Evolutionary conservation across 352 stramenopile species (phyloP).

Genomic region (Phytophthora crassamura): DNA sequence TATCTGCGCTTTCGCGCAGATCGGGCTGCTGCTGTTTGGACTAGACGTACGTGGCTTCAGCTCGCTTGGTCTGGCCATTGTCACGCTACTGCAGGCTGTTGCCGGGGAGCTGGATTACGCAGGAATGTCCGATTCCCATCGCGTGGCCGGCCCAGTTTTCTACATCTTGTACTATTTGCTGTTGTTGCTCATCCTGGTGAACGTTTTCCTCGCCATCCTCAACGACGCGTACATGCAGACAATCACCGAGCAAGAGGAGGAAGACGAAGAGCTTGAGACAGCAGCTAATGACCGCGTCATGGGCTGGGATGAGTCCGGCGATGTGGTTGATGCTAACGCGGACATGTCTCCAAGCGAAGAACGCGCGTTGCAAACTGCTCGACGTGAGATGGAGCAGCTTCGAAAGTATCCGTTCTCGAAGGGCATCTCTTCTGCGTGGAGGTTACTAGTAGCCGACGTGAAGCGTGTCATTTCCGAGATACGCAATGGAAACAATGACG

Average conservation of each 20-base stretch:
- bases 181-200: constrained; percentile 72
- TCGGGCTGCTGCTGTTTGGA: constrained; percentile 70
- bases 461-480: constrained; percentile 55
- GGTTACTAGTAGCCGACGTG: constrained; percentile 48
- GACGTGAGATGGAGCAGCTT: constrained; percentile 52
- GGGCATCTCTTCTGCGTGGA: constrained; percentile 37
- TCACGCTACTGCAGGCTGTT: constrained; percentile 70
- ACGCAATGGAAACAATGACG: constrained; percentile 45
- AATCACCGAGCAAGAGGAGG: constrained; percentile 69
- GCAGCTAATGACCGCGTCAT: constrained; percentile 18
- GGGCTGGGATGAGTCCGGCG: constrained; percentile 33
- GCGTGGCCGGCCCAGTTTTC: constrained; percentile 64
- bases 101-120: constrained; percentile 64
- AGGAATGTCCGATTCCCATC: constrained; percentile 49
- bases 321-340: constrained; percentile 34
- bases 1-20: constrained; percentile 69
- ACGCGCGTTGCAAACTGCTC: constrained; percentile 24
- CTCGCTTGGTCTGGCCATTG: constrained; percentile 53
- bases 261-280: constrained; percentile 44
- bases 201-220: constrained; percentile 79
- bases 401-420: constrained; percentile 70
- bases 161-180: constrained; percentile 79
- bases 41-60: constrained; percentile 60
- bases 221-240: constrained; percentile 82
- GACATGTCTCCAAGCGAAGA: constrained; percentile 38